phyloP scores from a whole-genome alignment of 139 green algal species.

The Pseudopediastrum boryanum region DNA sequence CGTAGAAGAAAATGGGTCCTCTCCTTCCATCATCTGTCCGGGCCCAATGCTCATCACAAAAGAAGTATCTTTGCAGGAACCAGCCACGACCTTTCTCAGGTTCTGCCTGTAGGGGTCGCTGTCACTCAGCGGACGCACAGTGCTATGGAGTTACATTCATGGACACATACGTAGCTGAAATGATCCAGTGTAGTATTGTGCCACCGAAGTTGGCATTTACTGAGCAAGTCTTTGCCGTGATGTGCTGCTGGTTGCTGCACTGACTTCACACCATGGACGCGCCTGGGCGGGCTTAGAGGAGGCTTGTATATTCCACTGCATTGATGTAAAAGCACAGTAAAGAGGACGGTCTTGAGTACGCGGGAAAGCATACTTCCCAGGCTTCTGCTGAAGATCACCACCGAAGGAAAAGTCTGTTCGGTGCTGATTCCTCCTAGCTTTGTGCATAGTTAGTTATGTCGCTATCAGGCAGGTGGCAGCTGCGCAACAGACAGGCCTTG shows the following conservation, averaged over 20 bases:
- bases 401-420: too few species aligned
- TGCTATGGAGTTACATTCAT: neutral
- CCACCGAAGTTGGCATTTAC: constrained; percentile 55
- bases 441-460: too few species aligned
- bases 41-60: constrained; percentile 75
- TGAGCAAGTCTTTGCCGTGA: constrained; percentile 33
- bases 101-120: neutral
- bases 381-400: too few species aligned
- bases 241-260: neutral
- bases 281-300: too few species aligned
- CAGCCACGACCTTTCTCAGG: constrained; percentile 25
- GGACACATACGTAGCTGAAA: constrained; percentile 59
- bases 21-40: neutral
- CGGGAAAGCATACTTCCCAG: too few species aligned
- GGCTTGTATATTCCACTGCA: too few species aligned
- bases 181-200: constrained; percentile 73
- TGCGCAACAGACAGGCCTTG: too few species aligned
- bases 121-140: neutral
- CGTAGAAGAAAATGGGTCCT: constrained; percentile 87
- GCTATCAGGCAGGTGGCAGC: too few species aligned
- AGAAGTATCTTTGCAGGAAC: constrained; percentile 82
- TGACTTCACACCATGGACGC: too few species aligned
- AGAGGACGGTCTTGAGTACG: too few species aligned
- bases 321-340: too few species aligned
- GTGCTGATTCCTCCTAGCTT: too few species aligned